Evolutionary conservation across 345 rosid species (phyloP), one percentile per base, ranked within the genome.

Genomic region (Camelina sativa): DNA sequence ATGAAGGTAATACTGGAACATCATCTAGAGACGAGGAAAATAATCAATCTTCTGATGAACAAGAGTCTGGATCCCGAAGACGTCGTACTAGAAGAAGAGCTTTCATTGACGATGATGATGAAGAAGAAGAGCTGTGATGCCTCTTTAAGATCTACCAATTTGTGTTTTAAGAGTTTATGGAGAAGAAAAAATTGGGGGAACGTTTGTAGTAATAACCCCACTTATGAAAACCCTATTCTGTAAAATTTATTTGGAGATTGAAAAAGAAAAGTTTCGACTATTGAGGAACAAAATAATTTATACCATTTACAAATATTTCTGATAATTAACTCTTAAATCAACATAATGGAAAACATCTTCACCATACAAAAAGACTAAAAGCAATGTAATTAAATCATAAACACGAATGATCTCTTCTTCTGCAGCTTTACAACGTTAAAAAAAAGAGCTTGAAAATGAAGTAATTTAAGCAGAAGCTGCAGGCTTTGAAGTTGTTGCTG

Each of bases 1-100:
- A 82, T 69, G 91, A 86, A 62, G 91, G 84, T 71, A 96, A 89
- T 67, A 80, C 85, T 9, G 86, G 86, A 32, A 71, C 97, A 60
- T 85, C 90, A 58, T 74, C 93, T 41, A 82, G 94, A 80, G 93
- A 90, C 4, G 97, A 86, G 20, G 93, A 84, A 17, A 79, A 80
- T 16, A 46, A 61, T 55, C 71, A 50, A n/a, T 74, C 75, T 62
- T 79, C 82, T 61, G 82, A 79, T 62, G 82, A 79, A 30, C 76
- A 77, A 44, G 82, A 28, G 20, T 68, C 75, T 10, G 70, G 70
- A 19, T 9, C 74, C 62, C 67, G 69, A 20, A 79, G 82, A 20
- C 82, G 71, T 1, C 78, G 71, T 19, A 15, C 23, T 12, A 41
- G 82, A 10, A 62, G 78, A 68, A 62, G 82, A 67, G 23, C 76